phyloP scores from a whole-genome alignment of 805 yeast genomes.

The Dipodascopsis uninucleata region DNA sequence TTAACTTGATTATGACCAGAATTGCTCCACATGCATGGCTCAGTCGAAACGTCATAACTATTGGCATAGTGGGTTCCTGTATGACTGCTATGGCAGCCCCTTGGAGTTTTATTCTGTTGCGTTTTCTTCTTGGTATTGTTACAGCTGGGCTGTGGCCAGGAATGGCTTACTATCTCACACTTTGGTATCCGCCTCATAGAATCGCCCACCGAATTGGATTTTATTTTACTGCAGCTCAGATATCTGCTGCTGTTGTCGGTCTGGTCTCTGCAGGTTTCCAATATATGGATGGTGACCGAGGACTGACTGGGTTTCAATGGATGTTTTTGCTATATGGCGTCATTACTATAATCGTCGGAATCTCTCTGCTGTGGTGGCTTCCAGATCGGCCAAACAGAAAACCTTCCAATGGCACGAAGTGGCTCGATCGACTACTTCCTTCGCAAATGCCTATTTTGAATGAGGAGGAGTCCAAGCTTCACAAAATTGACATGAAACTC shows the following conservation, averaged over 20 bases:
- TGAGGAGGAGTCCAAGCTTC: constrained; percentile 51
- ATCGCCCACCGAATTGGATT: constrained; percentile 78
- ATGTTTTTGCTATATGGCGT: constrained; percentile 73
- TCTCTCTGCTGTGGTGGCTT: constrained; percentile 72
- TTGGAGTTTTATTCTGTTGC: constrained; percentile 49
- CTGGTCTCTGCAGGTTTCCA: constrained; percentile 85
- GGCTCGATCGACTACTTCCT: constrained; percentile 23
- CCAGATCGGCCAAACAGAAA: constrained; percentile 63
- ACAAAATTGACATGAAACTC: constrained; percentile 37
- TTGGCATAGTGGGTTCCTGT: constrained; percentile 75
- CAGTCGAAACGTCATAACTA: constrained; percentile 68
- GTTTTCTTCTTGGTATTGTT: constrained; percentile 72
- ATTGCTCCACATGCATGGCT: constrained; percentile 84
- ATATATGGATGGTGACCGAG: constrained; percentile 66
- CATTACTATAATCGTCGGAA: constrained; percentile 60
- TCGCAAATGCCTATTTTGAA: constrained; percentile 46
- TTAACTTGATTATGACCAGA: constrained; percentile 80
- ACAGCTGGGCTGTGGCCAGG: constrained; percentile 76
- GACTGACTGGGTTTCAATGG: constrained; percentile 84
- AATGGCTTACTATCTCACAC: constrained; percentile 72
- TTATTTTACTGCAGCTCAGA: constrained; percentile 86
- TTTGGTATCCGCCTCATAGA: constrained; percentile 81
- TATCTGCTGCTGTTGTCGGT: constrained; percentile 88
- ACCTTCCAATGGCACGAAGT: constrained; percentile 23
- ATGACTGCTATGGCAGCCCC: constrained; percentile 57